A percentile compares a stretch with the other conserved stretches of the same genome.
These are phyloP conservation scores for Globisporangium radiosum DNA, from an alignment of 352 stramenopile species.

Conservation along the genomic window DNA sequence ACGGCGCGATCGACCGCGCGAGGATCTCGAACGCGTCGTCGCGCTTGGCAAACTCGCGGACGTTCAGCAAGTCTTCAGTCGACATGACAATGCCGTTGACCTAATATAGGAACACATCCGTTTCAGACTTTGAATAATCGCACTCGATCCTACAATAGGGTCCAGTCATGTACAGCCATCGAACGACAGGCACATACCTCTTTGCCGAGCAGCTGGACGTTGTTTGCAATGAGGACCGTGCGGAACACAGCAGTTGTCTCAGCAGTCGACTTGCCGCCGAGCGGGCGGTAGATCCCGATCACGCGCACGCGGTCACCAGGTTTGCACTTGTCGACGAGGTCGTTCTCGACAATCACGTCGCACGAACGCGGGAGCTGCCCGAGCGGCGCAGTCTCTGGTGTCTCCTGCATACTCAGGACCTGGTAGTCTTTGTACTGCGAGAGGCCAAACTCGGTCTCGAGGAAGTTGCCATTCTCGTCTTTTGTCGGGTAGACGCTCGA, in stretches of 20 bases:
- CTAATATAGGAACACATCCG: conserved; percentile 2
- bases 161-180: too few species aligned
- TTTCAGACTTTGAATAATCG: background rate
- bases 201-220: conserved; percentile 92
- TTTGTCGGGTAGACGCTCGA: conserved; percentile 92
- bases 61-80: conserved; percentile 88
- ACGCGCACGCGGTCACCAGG: conserved; percentile 96
- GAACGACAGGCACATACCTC: conserved; percentile 34
- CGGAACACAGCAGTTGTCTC: conserved; percentile 90
- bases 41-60: conserved; percentile 90
- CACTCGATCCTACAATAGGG: background rate
- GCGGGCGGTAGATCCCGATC: conserved; percentile 92
- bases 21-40: conserved; percentile 91
- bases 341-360: conserved; percentile 97
- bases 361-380: conserved; percentile 96
- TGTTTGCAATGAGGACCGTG: conserved; percentile 96
- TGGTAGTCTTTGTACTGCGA: conserved; percentile 99
- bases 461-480: conserved; percentile 93
- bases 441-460: conserved; percentile 98
- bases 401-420: conserved; percentile 85
- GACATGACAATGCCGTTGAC: conserved; percentile 91
- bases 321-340: conserved; percentile 98
- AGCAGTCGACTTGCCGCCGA: conserved; percentile 75
- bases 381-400: conserved; percentile 92
- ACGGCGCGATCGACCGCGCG: conserved; percentile 92